Conservation (phyloP, 176 grass and related monocot species). For the Oryza coarctata region DNA sequence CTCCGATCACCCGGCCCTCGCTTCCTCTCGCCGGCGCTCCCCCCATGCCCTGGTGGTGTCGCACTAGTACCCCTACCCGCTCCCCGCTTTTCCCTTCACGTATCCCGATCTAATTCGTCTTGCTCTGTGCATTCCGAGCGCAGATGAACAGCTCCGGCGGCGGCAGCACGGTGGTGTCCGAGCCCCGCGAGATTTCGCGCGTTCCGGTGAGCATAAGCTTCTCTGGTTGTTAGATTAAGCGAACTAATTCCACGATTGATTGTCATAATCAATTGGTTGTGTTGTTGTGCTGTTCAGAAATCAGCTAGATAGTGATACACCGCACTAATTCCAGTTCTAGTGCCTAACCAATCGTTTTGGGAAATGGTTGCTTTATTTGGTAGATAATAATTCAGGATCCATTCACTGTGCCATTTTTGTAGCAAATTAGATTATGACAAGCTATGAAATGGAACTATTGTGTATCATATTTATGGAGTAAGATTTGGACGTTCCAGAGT, state of each 20-base stretch:
- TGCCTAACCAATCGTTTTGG: background rate
- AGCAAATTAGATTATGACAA: background rate
- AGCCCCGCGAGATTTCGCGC: constrained; percentile 32
- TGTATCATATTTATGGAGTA: background rate
- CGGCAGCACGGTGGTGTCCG: constrained; percentile 5
- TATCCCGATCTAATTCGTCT: constrained; percentile 20
- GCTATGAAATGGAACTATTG: background rate
- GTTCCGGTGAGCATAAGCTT: constrained; percentile 48
- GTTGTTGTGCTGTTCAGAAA: background rate
- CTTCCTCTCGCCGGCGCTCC: constrained; percentile 32
- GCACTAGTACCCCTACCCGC: constrained; percentile 9
- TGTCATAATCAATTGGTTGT: background rate
- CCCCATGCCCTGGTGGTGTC: constrained; percentile 51
- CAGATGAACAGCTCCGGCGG: constrained; percentile 48
- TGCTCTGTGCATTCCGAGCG: background rate
- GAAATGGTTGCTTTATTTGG: background rate
- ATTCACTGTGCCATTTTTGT: constrained; percentile 11
- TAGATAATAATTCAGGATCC: constrained; percentile 7
- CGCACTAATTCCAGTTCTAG: background rate
- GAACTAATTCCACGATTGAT: background rate
- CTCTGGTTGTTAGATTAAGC: constrained; percentile 16
- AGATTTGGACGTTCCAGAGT: background rate
- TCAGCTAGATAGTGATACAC: background rate
- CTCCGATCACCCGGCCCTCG: constrained; percentile 56
- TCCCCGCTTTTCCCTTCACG: background rate